These are phyloP conservation scores for Borovskyia barvae DNA, from an alignment of 208 protist species.

Conservation along the genomic window DNA sequence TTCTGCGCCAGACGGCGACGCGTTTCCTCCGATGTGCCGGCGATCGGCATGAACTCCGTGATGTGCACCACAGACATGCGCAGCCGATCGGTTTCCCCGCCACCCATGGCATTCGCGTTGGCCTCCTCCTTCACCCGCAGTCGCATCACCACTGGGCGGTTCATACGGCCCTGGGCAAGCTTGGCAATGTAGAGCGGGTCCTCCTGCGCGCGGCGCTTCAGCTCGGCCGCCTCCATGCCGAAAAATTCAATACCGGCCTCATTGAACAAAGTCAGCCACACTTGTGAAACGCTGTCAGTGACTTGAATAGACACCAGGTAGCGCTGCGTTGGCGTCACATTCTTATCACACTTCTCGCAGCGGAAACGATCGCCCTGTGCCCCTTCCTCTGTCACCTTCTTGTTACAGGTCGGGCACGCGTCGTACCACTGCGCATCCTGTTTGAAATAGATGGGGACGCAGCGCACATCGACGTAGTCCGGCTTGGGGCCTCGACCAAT, in stretches of 20 bases:
- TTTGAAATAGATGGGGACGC: constrained; percentile 89
- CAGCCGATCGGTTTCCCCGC: constrained; percentile 72
- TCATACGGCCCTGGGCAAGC: constrained; percentile 78
- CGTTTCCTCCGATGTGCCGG: constrained; percentile 60
- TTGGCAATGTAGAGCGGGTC: constrained; percentile 79
- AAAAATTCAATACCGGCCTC: constrained; percentile 88
- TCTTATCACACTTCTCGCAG: constrained; percentile 89
- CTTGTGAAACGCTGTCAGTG: constrained; percentile 85
- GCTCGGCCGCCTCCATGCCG: constrained; percentile 79
- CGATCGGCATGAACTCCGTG: constrained; percentile 86
- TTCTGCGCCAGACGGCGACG: constrained; percentile 66
- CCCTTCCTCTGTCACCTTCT: constrained; percentile 85
- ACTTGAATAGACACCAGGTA: constrained; percentile 88
- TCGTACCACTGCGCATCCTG: constrained; percentile 91
- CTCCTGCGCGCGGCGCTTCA: constrained; percentile 73
- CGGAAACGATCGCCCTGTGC: constrained; percentile 76
- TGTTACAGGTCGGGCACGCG: constrained; percentile 90
- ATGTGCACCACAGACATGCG: constrained; percentile 80
- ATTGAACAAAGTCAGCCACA: constrained; percentile 92
- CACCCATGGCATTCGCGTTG: constrained; percentile 32
- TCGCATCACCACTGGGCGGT: constrained; percentile 84
- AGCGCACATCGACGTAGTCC: constrained; percentile 87
- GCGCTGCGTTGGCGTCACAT: constrained; percentile 72
- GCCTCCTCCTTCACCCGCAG: constrained; percentile 88
- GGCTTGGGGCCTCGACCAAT: constrained; percentile 77